Conservation (phyloP, 2,329 filamentous ascomycete species). For the Pleoardoris graminearum region DNA sequence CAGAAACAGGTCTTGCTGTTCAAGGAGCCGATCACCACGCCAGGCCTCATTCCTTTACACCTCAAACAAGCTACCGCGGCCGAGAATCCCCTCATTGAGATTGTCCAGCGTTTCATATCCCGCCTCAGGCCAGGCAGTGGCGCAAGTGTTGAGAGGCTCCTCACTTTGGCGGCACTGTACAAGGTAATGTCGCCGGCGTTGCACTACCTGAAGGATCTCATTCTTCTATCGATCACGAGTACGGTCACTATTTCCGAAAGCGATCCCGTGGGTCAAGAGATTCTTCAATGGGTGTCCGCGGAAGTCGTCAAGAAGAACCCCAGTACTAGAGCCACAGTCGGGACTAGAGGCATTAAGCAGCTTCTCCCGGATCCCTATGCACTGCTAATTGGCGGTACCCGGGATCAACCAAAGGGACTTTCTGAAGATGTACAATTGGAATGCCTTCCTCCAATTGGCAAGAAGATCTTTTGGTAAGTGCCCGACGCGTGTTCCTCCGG, state of each 20-base stretch:
- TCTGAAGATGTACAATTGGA: constrained; percentile 10
- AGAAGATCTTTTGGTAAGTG: constrained; percentile 29
- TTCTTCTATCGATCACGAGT: constrained; percentile 25
- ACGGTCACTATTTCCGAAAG: constrained; percentile 27
- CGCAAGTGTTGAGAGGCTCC: constrained; percentile 21
- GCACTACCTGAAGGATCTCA: constrained; percentile 20
- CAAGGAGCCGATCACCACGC: constrained; percentile 27
- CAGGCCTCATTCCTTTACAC: constrained; percentile 29
- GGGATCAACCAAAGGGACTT: too few species aligned
- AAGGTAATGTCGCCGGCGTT: constrained; percentile 25
- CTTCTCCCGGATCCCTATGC: too few species aligned
- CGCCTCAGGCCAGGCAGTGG: constrained; percentile 22
- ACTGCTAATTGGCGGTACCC: too few species aligned
- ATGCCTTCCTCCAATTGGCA: constrained; percentile 25
- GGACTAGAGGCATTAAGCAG: constrained; percentile 20
- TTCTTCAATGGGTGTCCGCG: constrained; percentile 32
- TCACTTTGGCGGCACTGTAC: constrained; percentile 31
- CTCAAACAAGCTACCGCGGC: constrained; percentile 23
- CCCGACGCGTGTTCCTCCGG: background rate
- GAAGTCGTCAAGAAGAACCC: constrained; percentile 28
- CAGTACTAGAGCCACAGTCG: constrained; percentile 28
- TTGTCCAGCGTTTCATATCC: constrained; percentile 31
- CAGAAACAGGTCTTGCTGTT: background rate
- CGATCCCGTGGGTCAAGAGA: constrained; percentile 28
- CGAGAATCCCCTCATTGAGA: constrained; percentile 31